Percentiles rank a stretch among this genome's conserved stretches.
Conservation (phyloP, 148 eudicot genomes). For the Cornus kousa region DNA sequence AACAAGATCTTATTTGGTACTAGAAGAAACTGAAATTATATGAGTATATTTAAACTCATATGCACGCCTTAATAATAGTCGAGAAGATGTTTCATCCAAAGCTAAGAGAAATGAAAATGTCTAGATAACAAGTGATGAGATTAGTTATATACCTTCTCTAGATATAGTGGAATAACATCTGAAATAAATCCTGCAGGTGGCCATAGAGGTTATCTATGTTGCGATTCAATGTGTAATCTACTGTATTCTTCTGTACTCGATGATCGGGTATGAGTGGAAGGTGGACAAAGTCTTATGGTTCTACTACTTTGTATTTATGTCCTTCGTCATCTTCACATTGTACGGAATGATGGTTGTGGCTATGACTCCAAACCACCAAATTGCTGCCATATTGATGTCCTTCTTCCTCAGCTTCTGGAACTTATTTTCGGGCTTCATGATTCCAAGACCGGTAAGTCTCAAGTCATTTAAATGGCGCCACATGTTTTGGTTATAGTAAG, state of each 20-base stretch:
- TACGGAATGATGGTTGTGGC: slow-evolving; percentile 80
- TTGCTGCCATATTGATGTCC: slow-evolving; percentile 47
- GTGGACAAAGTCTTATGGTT: slow-evolving; percentile 49
- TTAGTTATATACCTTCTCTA: no score
- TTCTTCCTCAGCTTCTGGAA: slow-evolving; percentile 70
- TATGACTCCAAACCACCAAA: slow-evolving; percentile 54
- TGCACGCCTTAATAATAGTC: background rate
- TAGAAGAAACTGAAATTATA: background rate
- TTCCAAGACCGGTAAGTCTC: slow-evolving; percentile 46
- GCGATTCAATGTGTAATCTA: slow-evolving; percentile 40
- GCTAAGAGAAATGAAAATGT: no score
- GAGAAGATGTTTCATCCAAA: background rate
- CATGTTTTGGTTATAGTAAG: no score
- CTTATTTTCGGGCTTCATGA: slow-evolving; percentile 59
- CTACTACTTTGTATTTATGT: slow-evolving; percentile 50
- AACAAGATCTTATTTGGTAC: no score
- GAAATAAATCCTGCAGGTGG: slow-evolving; percentile 35
- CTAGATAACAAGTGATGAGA: no score
- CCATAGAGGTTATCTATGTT: slow-evolving; percentile 47
- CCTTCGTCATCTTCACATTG: slow-evolving; percentile 51
- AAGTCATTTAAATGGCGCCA: no score
- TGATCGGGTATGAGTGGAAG: slow-evolving; percentile 74
- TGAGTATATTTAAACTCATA: no score
- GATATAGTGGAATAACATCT: background rate
- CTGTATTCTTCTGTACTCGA: slow-evolving; percentile 45